Evolutionary conservation across 2,329 filamentous ascomycete species (phyloP).

Genomic region (Exophiala xenobiotica): DNA sequence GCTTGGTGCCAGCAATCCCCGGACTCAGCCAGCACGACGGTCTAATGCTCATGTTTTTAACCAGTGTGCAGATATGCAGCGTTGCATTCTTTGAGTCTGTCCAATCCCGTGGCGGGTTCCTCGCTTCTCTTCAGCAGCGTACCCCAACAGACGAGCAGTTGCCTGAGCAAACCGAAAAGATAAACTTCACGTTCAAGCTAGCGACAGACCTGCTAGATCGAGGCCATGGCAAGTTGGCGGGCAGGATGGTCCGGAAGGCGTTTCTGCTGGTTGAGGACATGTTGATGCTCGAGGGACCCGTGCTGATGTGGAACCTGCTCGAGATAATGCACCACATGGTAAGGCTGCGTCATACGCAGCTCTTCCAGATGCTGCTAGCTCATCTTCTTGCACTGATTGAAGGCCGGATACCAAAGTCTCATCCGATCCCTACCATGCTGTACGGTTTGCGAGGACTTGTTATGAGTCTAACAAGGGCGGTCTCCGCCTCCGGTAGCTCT

Average conservation of each 20-base stretch:
- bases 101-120: not conserved
- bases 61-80: constrained; percentile 6
- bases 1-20: not conserved
- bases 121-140: not conserved
- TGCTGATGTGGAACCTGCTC: constrained; percentile 13
- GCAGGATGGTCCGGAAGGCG: constrained; percentile 11
- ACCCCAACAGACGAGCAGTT: not conserved
- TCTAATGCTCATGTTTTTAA: constrained; percentile 6
- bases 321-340: constrained; percentile 14
- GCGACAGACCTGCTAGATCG: constrained; percentile 7
- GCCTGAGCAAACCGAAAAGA: not conserved
- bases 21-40: not conserved
- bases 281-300: constrained; percentile 6
- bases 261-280: constrained; percentile 10
- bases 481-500: not conserved
- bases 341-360: not conserved
- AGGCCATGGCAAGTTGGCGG: constrained; percentile 7
- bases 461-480: not conserved
- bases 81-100: constrained; percentile 8
- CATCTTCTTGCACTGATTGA: constrained; percentile 5
- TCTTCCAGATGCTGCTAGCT: constrained; percentile 9
- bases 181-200: constrained; percentile 6
- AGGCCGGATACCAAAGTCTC: constrained; percentile 4
- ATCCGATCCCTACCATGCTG: constrained; percentile 6
- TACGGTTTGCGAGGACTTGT: constrained; percentile 1